Base-by-base conservation (phyloP, 163 green algal species). In the Scenedesmus sp. region DNA sequence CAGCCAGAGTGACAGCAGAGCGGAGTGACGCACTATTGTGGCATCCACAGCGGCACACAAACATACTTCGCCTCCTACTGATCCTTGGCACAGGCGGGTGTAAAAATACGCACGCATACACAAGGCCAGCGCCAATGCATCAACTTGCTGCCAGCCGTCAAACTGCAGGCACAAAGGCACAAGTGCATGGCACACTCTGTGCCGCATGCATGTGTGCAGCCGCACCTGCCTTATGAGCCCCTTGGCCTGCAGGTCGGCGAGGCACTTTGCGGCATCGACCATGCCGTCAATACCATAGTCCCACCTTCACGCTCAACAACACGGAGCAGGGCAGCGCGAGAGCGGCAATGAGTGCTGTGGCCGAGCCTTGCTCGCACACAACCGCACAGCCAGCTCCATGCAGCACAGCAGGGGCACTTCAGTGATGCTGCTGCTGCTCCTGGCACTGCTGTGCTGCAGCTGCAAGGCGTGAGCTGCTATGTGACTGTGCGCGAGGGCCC, bases 251-350 rank as follows among this genome's bases (percentile, higher is more conserved):
- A 90, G 59, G 79, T 95, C 94, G 1, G 92, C 90, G 84, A 96
- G 86, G 26, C 79, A 78, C 90, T 92, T 83, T 7, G 93, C 94
- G 0, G 83, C 82, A 56, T 95, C 93, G 12, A 92, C 87, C 93
- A 95, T 94, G 51, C 94, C 94, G 0, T 87, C 86, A 7, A 95
- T 88, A 49, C 26, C 53, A 65, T 95, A 95, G n/a, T 95, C 93
- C 93, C 93, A 95, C 91, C 91, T 92, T 86, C 10, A 61, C 2
- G 15, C n/a, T n/a, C n/a, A 4, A 15, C 33, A 49, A 51, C 30
- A 56, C 10, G 10, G 7, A 56, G 56, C 20, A 33, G 56, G 1
- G 9, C 56, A 70, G 56, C 56, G n/a, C 53, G 24, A 16, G 10
- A 26, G 24, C 53, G n/a, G n/a, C n/a, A n/a, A n/a, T n/a, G n/a